Conservation (phyloP, 768 basidiomycete species). For the Boletales sp. region DNA sequence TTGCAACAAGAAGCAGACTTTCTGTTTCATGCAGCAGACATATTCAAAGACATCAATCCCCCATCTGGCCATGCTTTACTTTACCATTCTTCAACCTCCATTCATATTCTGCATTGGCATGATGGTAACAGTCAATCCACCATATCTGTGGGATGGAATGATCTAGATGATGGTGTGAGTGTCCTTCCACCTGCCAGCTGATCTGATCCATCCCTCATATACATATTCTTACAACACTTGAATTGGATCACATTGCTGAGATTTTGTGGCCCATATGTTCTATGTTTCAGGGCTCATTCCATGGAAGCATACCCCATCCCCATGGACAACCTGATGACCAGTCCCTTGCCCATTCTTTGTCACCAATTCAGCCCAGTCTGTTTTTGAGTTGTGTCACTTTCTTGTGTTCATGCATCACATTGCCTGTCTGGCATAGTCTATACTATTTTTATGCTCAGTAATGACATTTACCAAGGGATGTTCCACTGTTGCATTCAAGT, state of each 20-base stretch:
- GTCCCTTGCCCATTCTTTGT: constrained; percentile 14
- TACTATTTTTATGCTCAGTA: constrained; percentile 41
- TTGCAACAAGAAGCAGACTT: constrained; percentile 13
- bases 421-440: constrained; percentile 35
- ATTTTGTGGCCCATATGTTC: constrained; percentile 47
- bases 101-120: constrained; percentile 41
- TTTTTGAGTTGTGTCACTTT: constrained; percentile 38
- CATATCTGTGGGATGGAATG: constrained; percentile 20
- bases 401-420: constrained; percentile 34
- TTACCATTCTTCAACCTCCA: constrained; percentile 20
- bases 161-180: constrained; percentile 33
- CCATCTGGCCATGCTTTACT: constrained; percentile 30
- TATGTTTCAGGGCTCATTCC: constrained; percentile 50
- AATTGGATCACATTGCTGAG: constrained; percentile 42
- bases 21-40: constrained; percentile 10
- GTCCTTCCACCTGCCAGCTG: neutral
- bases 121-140: constrained; percentile 18
- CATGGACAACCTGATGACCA: constrained; percentile 5
- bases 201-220: neutral
- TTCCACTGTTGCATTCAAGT: constrained; percentile 45
- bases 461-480: constrained; percentile 44
- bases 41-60: constrained; percentile 36
- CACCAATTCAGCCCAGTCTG: constrained; percentile 29
- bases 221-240: constrained; percentile 26
- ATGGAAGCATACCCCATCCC: constrained; percentile 39